Conservation (phyloP, 2,329 filamentous ascomycete species). For the Rhynchosporium graminicola region DNA sequence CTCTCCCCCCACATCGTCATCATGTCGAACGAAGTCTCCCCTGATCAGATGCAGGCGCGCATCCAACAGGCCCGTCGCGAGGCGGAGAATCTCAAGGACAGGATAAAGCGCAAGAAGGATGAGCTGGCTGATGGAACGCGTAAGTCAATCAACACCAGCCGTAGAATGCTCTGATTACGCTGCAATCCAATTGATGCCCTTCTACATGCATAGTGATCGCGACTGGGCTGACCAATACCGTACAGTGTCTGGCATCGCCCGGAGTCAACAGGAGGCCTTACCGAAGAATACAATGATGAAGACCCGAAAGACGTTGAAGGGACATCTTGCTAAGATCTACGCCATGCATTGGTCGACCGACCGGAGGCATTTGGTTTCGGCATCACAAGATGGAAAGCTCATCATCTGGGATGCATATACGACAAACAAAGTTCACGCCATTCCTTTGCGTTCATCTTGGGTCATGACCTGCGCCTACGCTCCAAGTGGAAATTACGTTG, state of each 20-base stretch:
- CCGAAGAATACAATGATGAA: slow-evolving; percentile 94
- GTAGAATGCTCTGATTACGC: neutral
- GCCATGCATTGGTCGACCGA: slow-evolving; percentile 99
- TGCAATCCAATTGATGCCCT: slow-evolving; percentile 21
- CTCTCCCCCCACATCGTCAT: slow-evolving; percentile 26
- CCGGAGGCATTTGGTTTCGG: slow-evolving; percentile 92
- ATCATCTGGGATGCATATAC: slow-evolving; percentile 99
- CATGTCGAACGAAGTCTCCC: slow-evolving; percentile 60
- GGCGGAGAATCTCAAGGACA: slow-evolving; percentile 95
- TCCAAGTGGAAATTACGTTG: slow-evolving; percentile 96
- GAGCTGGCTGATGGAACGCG: slow-evolving; percentile 96
- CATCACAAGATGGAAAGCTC: slow-evolving; percentile 97
- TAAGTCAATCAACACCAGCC: slow-evolving; percentile 57
- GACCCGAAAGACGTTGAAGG: slow-evolving; percentile 94
- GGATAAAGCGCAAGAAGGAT: slow-evolving; percentile 99
- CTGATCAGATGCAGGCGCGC: slow-evolving; percentile 86
- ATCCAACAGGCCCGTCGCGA: slow-evolving; percentile 92
- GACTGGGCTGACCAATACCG: slow-evolving; percentile 24
- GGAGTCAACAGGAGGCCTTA: slow-evolving; percentile 88
- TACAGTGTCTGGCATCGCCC: slow-evolving; percentile 85
- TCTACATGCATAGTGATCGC: slow-evolving; percentile 4
- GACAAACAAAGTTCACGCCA: slow-evolving; percentile 99
- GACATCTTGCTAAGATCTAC: slow-evolving; percentile 98
- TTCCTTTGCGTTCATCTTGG: slow-evolving; percentile 95
- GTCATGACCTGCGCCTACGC: slow-evolving; percentile 99